A percentile compares a stretch with the other conserved stretches of the same genome.
These are phyloP conservation scores for Trichoderma atrobrunneum DNA, from an alignment of 2,329 filamentous ascomycete species.

Conservation along the genomic window DNA sequence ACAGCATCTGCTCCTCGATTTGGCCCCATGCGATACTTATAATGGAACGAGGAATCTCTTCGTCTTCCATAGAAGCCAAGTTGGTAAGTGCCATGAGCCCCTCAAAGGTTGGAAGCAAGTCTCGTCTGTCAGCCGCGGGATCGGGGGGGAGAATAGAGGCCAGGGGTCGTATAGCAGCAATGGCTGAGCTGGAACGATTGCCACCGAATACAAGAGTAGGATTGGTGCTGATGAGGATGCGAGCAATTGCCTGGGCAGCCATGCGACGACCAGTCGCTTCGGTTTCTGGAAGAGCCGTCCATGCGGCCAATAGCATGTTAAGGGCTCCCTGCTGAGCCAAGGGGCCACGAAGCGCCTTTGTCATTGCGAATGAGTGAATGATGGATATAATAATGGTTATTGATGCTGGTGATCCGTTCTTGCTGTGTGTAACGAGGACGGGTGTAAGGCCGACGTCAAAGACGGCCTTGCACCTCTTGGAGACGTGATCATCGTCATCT, in stretches of 20 bases:
- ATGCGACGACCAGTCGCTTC: slow-evolving; percentile 50
- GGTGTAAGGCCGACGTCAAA: slow-evolving; percentile 77
- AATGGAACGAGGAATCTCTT: slow-evolving; percentile 63
- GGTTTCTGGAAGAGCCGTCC: slow-evolving; percentile 57
- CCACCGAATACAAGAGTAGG: slow-evolving; percentile 80
- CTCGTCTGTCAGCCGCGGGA: slow-evolving; percentile 60
- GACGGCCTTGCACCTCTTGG: slow-evolving; percentile 70
- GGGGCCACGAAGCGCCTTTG: slow-evolving; percentile 68
- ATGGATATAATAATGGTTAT: slow-evolving; percentile 73
- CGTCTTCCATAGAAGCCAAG: slow-evolving; percentile 74
- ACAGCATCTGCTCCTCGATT: slow-evolving; percentile 81
- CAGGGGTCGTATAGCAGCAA: slow-evolving; percentile 79
- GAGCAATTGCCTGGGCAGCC: slow-evolving; percentile 76
- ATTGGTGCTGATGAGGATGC: slow-evolving; percentile 83
- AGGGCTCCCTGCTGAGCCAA: slow-evolving; percentile 94
- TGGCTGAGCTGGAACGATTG: slow-evolving; percentile 68
- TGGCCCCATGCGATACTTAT: slow-evolving; percentile 70
- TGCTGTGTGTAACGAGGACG: slow-evolving; percentile 72
- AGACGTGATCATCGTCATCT: slow-evolving; percentile 73
- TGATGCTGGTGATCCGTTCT: slow-evolving; percentile 67
- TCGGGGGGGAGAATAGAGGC: slow-evolving; percentile 69
- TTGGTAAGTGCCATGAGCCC: slow-evolving; percentile 90
- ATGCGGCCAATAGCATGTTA: slow-evolving; percentile 73
- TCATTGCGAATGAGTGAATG: slow-evolving; percentile 72
- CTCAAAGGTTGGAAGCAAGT: slow-evolving; percentile 88